These are phyloP conservation scores for Graphium sp. DNA, from an alignment of 2,329 filamentous ascomycete species.

Conservation along the genomic window DNA sequence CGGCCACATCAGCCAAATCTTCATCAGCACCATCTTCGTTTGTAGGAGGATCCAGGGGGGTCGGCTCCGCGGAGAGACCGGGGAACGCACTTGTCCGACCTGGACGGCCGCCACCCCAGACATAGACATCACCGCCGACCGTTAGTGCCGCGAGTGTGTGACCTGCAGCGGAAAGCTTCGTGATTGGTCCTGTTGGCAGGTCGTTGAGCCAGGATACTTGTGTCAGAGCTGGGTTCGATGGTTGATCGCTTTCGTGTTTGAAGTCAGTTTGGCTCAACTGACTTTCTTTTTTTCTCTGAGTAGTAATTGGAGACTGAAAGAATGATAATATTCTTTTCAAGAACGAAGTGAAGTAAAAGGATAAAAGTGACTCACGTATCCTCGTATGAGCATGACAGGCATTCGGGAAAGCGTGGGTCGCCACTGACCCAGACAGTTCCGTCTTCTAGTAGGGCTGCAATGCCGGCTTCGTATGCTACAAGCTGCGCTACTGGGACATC, in stretches of 20 bases:
- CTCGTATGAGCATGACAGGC: too few relatives aligned
- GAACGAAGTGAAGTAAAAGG: too few relatives aligned
- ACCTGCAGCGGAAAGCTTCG: slow-evolving; percentile 36
- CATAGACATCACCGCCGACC: slow-evolving; percentile 37
- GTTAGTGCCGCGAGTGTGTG: slow-evolving; percentile 42
- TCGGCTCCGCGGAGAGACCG: slow-evolving; percentile 13
- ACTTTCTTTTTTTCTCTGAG: too few relatives aligned
- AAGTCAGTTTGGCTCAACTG: too few relatives aligned
- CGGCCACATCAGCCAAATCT: slow-evolving; percentile 37
- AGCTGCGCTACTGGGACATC: slow-evolving; percentile 18
- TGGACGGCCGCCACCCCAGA: slow-evolving; percentile 35
- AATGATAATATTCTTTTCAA: too few relatives aligned
- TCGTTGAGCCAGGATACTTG: slow-evolving; percentile 29
- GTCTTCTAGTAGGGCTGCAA: slow-evolving; percentile 23
- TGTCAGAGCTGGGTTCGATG: too few relatives aligned
- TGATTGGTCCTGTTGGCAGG: slow-evolving; percentile 30
- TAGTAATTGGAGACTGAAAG: too few relatives aligned
- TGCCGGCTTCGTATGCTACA: slow-evolving; percentile 29
- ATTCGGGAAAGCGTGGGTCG: slow-evolving; percentile 38
- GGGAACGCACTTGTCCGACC: slow-evolving; percentile 4
- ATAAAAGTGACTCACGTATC: slow-evolving; percentile 14
- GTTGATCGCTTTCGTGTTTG: too few relatives aligned
- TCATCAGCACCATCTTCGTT: slow-evolving; percentile 23
- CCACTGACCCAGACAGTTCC: slow-evolving; percentile 35
- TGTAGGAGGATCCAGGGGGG: too few relatives aligned